Evolutionary conservation across 192 early-diverging fungal genomes (phyloP), one percentile per base, ranked within the genome.

Genomic region (Coemansia sp.): DNA sequence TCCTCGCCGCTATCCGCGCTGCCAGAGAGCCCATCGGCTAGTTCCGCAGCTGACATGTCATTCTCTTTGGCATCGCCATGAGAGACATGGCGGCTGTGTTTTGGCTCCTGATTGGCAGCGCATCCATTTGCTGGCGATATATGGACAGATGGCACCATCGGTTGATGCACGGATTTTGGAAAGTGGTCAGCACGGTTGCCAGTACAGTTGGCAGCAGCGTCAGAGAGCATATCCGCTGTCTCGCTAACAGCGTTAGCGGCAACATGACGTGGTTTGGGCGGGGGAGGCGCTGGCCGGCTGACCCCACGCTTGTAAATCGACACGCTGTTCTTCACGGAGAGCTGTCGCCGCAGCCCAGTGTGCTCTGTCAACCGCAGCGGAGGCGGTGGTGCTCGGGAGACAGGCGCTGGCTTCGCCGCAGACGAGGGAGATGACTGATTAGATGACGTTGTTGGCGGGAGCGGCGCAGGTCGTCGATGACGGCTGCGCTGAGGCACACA

Each of bases 271-370:
- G 52, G n/a, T n/a, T 39, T 48, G 7, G 56, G 68, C 17, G 40
- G 66, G 40, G 66, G 72, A 18, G 58, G 58, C 17, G 57, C 47
- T 1, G 72, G 56, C 13, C 42, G 53, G 18, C 58, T 23, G 9
- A 41, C 46, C 10, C 42, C 36, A 29, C 65, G 65, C 48, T 76
- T 76, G 39, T 76, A 76, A 17, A 55, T 64, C 9, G 61, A 65
- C 13, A 76, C 72, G 54, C 72, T 76, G 35, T 65, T 55, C 26
- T 69, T 68, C 13, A 76, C 72, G 1, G 72, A 76, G 54, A 76
- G 35, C 29, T 76, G 72, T 2, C 72, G 72, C 7, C 72, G 65
- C 9, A 76, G 50, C 1, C 72, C 72, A 1, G 72, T 68, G 25
- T 66, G 64, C 41, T 74, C 64, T 4, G 58, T 34, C 18, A 15